Evolutionary conservation across 148 eudicot species (phyloP), one percentile per base, ranked within the genome.

Genomic region (Selenicereus undatus): DNA sequence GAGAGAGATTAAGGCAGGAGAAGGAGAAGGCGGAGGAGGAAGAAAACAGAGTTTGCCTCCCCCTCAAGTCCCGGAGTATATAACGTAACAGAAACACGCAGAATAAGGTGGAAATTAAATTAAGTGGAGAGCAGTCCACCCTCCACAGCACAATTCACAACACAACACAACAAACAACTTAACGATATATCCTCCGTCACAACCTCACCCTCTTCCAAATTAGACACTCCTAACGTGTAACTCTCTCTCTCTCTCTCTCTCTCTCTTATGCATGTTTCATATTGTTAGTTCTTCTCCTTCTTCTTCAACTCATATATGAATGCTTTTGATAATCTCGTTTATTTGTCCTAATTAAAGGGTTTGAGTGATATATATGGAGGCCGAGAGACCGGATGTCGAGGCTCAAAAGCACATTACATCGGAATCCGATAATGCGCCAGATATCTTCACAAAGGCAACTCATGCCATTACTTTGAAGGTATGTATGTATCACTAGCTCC

Each of bases 391-490:
- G 18, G 71, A 66, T 27, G 16, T 66, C 35, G 71, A 66, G 30
- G 71, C 71, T 66, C 71, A 64, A 24, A 5, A 6, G 0, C 35
- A 27, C 14, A 66, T 0, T 2, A 9, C 68, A 24, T 3, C 29
- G 29, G 68, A 64, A n/a, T 64, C 29, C 27, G 27, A n/a, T 64
- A 1, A 22, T 64, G 27, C 68, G 12, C 27, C 68, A 1, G 16
- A 27, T 2, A 66, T 66, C 18, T 66, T 66, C 71, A 66, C 27
- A 5, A 66, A 27, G 17, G 71, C 32, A 12, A 11, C 71, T 66
- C 71, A 27, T 26, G 36, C 71, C 71, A 66, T 66, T 18, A 66
- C 71, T 66, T 66, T 66, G 35, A 26, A 66, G 71, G 71, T 66
- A 66, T 27, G 43, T 4, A 39, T 39, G 43, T 4, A 39, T 39